Conservation (phyloP, 257 asterid genomes). For the Solanum boliviense region DNA sequence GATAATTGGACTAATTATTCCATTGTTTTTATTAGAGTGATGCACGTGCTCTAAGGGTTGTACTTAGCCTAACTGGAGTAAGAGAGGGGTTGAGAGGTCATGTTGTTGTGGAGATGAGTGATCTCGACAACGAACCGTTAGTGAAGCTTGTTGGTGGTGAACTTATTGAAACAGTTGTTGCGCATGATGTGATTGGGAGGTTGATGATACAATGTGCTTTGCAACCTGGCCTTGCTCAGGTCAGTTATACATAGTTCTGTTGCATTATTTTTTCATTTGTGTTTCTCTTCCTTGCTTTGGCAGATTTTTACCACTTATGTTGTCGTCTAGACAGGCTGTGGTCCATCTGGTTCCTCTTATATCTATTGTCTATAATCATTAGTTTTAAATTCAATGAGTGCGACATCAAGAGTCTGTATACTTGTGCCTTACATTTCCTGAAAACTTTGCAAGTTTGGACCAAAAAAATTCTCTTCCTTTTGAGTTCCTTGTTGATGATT, state of each 20-base stretch:
- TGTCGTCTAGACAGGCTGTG: not conserved
- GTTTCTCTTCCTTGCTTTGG: not conserved
- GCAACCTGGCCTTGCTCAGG: conserved; percentile 99
- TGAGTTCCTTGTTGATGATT: not conserved
- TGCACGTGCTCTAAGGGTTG: conserved; percentile 97
- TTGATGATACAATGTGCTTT: conserved; percentile 98
- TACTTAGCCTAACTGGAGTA: conserved; percentile 90
- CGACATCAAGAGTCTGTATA: not conserved
- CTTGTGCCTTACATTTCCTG: not conserved
- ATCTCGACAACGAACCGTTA: conserved; percentile 95
- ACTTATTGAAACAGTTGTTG: conserved; percentile 91
- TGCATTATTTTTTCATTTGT: not conserved
- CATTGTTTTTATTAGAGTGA: conserved; percentile 51
- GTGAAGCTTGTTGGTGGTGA: conserved; percentile 99
- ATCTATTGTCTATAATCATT: not conserved
- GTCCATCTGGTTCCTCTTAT: not conserved
- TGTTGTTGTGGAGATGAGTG: conserved; percentile 97
- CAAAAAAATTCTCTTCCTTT: not conserved
- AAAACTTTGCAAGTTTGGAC: not conserved
- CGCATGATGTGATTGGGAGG: conserved; percentile 97
- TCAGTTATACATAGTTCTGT: conserved; percentile 17
- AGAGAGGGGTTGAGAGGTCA: conserved; percentile 90
- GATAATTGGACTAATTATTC: not conserved
- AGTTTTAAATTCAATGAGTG: not conserved
- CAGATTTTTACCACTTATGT: not conserved